Conservation (phyloP, 2,329 filamentous ascomycete species). For the Grosmannia clavigera region DNA sequence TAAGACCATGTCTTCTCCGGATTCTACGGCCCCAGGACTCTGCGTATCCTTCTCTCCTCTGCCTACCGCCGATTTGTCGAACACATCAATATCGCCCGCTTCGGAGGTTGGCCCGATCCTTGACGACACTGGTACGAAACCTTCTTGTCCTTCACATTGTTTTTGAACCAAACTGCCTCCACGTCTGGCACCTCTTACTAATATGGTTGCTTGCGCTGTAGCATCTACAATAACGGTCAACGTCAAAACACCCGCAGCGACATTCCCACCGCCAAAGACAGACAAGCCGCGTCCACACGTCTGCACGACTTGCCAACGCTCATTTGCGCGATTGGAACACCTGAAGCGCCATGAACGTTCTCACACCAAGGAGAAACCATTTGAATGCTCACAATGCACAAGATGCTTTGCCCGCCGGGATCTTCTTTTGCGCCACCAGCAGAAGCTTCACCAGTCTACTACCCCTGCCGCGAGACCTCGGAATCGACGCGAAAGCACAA, state of each 20-base stretch:
- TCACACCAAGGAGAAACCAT: slow-evolving; percentile 98
- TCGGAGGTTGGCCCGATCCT: slow-evolving; percentile 11
- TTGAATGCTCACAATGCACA: slow-evolving; percentile 89
- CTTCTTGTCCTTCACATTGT: neutral
- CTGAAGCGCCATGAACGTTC: slow-evolving; percentile 94
- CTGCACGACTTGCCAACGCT: slow-evolving; percentile 80
- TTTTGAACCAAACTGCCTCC: neutral
- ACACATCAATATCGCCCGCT: slow-evolving; percentile 7
- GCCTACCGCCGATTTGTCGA: slow-evolving; percentile 15
- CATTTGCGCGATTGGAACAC: slow-evolving; percentile 90
- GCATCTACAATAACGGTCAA: slow-evolving; percentile 41
- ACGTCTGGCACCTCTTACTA: neutral
- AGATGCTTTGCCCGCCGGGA: slow-evolving; percentile 92
- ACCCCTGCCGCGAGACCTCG: slow-evolving; percentile 78
- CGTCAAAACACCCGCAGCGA: slow-evolving; percentile 24
- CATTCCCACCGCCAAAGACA: slow-evolving; percentile 76
- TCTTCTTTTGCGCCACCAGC: slow-evolving; percentile 84
- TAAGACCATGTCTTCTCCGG: neutral
- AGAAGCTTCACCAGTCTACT: slow-evolving; percentile 92
- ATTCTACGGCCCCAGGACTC: neutral
- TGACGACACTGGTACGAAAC: slow-evolving; percentile 18
- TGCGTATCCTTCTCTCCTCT: neutral
- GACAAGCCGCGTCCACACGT: slow-evolving; percentile 95
- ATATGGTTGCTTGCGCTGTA: slow-evolving; percentile 9
- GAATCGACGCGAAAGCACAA: slow-evolving; percentile 81